Base-by-base conservation (phyloP, 2,329 filamentous ascomycete species). In the Ophiognomonia clavigignenti-juglandacearum region DNA sequence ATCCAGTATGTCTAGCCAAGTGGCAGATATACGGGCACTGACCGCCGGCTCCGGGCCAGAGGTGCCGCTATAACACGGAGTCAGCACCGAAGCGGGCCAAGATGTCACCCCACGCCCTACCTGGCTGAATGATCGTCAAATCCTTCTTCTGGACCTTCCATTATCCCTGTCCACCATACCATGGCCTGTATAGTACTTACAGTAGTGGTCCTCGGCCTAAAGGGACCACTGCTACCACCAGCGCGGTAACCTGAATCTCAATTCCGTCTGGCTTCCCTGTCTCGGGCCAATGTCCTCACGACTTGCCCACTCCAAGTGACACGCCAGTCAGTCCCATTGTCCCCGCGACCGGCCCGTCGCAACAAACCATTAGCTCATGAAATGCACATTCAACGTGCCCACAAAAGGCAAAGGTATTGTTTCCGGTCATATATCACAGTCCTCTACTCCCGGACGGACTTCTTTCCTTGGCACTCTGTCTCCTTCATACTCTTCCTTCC, bases 201-300 rank as follows among this genome's bases (percentile, higher is more conserved):
- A 20, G 39, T 34, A 29, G 35, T 18, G 35, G n/a, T 32, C 43
- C 29, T 16, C 35, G 34, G 38, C 27, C 29, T 14, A 19, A 37
- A 41, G 23, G 34, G 19, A 42, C 13, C 13, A 5, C 31, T 14
- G 36, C 40, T 43, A 35, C 43, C 50, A 50, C 31, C 29, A 27
- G 42, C 27, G 54, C 59, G 54, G 56, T 59, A 48, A 40, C 45
- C 48, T 48, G 48, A 39, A 44, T 42, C 24, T 27, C 45, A 16
- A n/a, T n/a, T n/a, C n/a, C n/a, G n/a, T n/a, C n/a, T n/a, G n/a
- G n/a, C n/a, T n/a, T n/a, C n/a, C 24, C 10, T 53, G 48, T 56
- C 58, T 67, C 65, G 65, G 65, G 60, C 56, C 62, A 67, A 66
- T 66, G 60, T 66, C 62, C 52, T 58, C 54, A 58, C 64, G 64